These are phyloP conservation scores for Fusarium fujikuroi DNA, from an alignment of 2,329 filamentous ascomycete genomes.

Conservation along the genomic window DNA sequence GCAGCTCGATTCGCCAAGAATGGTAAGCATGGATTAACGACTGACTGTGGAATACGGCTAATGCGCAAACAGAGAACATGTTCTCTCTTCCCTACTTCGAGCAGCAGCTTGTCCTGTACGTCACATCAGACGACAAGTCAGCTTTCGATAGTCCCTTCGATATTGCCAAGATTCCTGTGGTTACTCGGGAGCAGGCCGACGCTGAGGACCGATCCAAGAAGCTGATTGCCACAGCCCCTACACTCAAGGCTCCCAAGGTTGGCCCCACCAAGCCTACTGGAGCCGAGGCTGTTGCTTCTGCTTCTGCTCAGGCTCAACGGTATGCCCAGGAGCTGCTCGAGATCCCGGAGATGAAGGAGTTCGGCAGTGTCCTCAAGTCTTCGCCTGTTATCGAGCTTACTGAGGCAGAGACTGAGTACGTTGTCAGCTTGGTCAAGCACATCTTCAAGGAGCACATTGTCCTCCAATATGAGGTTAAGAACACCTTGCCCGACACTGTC, in stretches of 20 bases:
- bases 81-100: conserved; percentile 95
- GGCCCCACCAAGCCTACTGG: conserved; percentile 78
- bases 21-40: conserved; percentile 60
- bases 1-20: conserved; percentile 93
- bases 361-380: conserved; percentile 92
- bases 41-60: neutral
- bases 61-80: conserved; percentile 76
- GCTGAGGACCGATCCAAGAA: conserved; percentile 98
- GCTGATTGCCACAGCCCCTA: conserved; percentile 90
- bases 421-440: conserved; percentile 93
- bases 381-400: conserved; percentile 88
- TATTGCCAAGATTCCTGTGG: conserved; percentile 88
- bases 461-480: conserved; percentile 96
- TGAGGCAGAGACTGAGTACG: conserved; percentile 97
- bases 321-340: conserved; percentile 87
- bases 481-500: conserved; percentile 91
- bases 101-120: conserved; percentile 97
- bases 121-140: conserved; percentile 89
- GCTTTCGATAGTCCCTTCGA: conserved; percentile 90
- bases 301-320: conserved; percentile 84
- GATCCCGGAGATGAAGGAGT: conserved; percentile 91
- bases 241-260: conserved; percentile 90
- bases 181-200: conserved; percentile 94
- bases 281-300: conserved; percentile 79
- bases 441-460: conserved; percentile 98